Percentiles rank a stretch among this genome's conserved stretches.
Evolutionary conservation across 192 early-diverging fungal species (phyloP).

Genomic region (Phycomyces blakesleeanus): DNA sequence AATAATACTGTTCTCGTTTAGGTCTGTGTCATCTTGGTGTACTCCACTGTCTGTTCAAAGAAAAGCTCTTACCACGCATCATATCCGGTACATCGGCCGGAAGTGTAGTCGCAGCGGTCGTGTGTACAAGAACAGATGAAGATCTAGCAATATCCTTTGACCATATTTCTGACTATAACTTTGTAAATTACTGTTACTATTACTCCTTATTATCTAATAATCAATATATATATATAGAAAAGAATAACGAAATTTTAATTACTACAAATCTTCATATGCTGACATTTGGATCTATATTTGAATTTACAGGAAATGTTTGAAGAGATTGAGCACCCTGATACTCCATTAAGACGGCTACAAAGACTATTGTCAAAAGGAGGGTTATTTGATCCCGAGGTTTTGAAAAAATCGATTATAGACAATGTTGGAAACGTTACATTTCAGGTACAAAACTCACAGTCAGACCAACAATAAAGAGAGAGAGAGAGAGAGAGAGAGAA

Average conservation of each 20-base stretch:
- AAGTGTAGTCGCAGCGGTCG: conserved; percentile 76
- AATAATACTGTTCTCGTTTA: conserved; percentile 16
- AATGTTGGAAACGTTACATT: conserved; percentile 76
- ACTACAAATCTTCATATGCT: too few species aligned
- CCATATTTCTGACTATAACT: conserved; percentile 22
- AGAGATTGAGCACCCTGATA: conserved; percentile 36
- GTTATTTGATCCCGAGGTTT: conserved; percentile 63
- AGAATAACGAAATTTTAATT: too few species aligned
- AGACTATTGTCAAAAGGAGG: conserved; percentile 59
- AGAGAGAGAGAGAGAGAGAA: too few species aligned
- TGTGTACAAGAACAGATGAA: conserved; percentile 81
- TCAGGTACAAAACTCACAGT: conserved; percentile 31
- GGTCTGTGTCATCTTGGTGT: conserved; percentile 83
- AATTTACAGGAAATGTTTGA: conserved; percentile 65
- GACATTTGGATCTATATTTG: too few species aligned
- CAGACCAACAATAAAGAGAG: too few species aligned
- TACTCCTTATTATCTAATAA: too few species aligned
- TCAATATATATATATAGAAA: too few species aligned
- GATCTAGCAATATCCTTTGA: conserved; percentile 61
- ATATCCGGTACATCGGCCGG: conserved; percentile 87
- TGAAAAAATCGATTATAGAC: conserved; percentile 54
- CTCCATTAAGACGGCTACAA: conserved; percentile 44
- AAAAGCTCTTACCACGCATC: conserved; percentile 72
- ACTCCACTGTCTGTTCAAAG: conserved; percentile 65
- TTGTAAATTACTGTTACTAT: too few species aligned